Evolutionary conservation across 371 early-diverging fungal species (phyloP).

Genomic region (Mucor circinelloides): DNA sequence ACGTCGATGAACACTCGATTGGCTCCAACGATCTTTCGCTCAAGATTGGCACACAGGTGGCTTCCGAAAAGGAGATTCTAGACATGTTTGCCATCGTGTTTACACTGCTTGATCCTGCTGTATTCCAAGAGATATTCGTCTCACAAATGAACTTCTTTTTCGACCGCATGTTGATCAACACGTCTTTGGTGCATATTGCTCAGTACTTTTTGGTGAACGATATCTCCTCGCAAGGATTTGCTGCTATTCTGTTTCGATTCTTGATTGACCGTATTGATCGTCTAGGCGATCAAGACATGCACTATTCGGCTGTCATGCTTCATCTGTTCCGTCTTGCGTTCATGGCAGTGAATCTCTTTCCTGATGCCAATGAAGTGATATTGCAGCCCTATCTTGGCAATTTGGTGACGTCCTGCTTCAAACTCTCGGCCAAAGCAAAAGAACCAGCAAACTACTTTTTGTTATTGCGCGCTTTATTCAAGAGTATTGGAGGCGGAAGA

Average conservation of each 20-base stretch:
- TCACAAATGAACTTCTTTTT: slow-evolving; percentile 92
- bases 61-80: slow-evolving; percentile 87
- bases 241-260: slow-evolving; percentile 76
- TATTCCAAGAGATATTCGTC: slow-evolving; percentile 95
- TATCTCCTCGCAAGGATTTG: slow-evolving; percentile 75
- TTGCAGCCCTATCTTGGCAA: slow-evolving; percentile 88
- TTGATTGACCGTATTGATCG: slow-evolving; percentile 84
- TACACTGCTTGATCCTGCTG: slow-evolving; percentile 83
- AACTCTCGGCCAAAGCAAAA: slow-evolving; percentile 79
- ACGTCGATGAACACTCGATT: slow-evolving; percentile 16
- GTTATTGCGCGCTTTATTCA: slow-evolving; percentile 87
- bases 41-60: slow-evolving; percentile 56
- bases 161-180: slow-evolving; percentile 81
- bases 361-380: slow-evolving; percentile 90
- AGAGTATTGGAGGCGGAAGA: slow-evolving; percentile 75
- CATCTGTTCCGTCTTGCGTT: slow-evolving; percentile 93
- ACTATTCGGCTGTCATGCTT: slow-evolving; percentile 81
- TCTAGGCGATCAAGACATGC: slow-evolving; percentile 78
- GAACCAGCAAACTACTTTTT: slow-evolving; percentile 92
- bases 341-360: slow-evolving; percentile 93
- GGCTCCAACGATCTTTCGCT: slow-evolving; percentile 32
- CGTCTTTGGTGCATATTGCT: slow-evolving; percentile 80
- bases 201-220: slow-evolving; percentile 89
- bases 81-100: slow-evolving; percentile 92
- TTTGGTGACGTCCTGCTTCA: slow-evolving; percentile 89